A percentile compares a stretch with the other conserved stretches of the same genome.
Evolutionary conservation across 768 basidiomycete species (phyloP).

Genomic region (Boletus speciosus): DNA sequence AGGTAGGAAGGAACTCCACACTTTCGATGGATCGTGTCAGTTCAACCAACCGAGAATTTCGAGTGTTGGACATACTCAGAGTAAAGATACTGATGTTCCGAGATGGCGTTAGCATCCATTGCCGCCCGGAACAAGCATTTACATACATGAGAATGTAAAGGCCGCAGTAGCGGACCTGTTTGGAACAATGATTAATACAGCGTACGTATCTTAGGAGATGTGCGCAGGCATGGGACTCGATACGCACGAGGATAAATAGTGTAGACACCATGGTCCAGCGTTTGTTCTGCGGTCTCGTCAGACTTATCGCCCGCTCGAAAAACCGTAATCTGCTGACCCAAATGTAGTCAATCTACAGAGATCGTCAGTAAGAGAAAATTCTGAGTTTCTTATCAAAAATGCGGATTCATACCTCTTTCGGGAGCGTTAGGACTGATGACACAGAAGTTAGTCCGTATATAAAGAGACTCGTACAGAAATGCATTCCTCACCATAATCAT

Average conservation of each 20-base stretch:
- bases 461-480: background rate
- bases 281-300: background rate
- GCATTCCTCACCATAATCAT: slow-evolving; percentile 9
- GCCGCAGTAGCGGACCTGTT: slow-evolving; percentile 13
- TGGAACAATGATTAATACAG: background rate
- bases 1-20: slow-evolving; percentile 10
- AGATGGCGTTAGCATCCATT: background rate
- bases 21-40: slow-evolving; percentile 2
- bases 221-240: too few species aligned
- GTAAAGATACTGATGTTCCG: background rate
- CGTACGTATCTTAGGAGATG: too few species aligned
- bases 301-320: background rate
- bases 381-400: background rate
- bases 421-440: slow-evolving; percentile 5
- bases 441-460: background rate
- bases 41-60: too few species aligned
- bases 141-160: slow-evolving; percentile 5
- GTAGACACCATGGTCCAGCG: background rate
- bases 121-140: background rate
- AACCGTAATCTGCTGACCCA: background rate
- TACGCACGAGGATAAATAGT: background rate
- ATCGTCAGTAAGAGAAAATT: background rate
- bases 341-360: background rate
- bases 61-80: background rate
- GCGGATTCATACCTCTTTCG: background rate